Conservation (phyloP, 495 filamentous ascomycete genomes). For the Bathelium albidoporum region DNA sequence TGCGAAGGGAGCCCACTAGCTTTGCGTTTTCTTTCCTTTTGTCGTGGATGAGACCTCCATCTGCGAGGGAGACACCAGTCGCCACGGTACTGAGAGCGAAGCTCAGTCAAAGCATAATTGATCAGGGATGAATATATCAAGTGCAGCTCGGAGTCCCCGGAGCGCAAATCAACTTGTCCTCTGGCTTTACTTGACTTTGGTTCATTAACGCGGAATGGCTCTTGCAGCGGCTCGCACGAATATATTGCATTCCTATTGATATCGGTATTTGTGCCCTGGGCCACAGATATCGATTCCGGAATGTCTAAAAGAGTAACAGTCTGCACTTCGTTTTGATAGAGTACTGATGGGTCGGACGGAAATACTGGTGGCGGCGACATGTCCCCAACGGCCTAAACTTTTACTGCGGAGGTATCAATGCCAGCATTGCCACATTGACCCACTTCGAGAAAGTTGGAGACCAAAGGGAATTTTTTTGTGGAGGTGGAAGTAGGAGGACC, state of each 20-base stretch:
- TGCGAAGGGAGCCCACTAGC: not conserved
- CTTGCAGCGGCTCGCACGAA: constrained; percentile 19
- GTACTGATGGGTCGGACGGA: constrained; percentile 24
- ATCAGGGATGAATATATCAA: constrained; percentile 16
- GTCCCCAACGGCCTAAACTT: not conserved
- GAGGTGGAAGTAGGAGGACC: too few relatives aligned
- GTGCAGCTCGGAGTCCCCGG: constrained; percentile 19
- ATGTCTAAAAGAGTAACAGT: constrained; percentile 52
- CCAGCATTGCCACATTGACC: too few relatives aligned
- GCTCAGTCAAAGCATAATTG: constrained; percentile 22
- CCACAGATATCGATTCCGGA: constrained; percentile 46
- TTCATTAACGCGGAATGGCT: constrained; percentile 23
- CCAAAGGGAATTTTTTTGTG: too few relatives aligned
- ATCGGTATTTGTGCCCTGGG: constrained; percentile 17
- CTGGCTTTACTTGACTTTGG: constrained; percentile 27
- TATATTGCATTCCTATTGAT: constrained; percentile 10
- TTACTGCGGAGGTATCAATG: too few relatives aligned
- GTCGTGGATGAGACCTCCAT: constrained; percentile 6
- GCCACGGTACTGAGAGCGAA: constrained; percentile 18
- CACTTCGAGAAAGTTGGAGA: not conserved
- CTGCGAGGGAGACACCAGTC: constrained; percentile 37
- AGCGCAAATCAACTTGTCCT: constrained; percentile 9
- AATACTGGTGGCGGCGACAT: not conserved
- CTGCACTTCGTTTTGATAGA: constrained; percentile 40
- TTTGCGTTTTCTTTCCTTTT: constrained; percentile 19